A percentile compares a stretch with the other conserved stretches of the same genome.
Evolutionary conservation across 1,284 basidiomycete genomes (phyloP).

Genomic region (Exobasidium cylindrosporum): DNA sequence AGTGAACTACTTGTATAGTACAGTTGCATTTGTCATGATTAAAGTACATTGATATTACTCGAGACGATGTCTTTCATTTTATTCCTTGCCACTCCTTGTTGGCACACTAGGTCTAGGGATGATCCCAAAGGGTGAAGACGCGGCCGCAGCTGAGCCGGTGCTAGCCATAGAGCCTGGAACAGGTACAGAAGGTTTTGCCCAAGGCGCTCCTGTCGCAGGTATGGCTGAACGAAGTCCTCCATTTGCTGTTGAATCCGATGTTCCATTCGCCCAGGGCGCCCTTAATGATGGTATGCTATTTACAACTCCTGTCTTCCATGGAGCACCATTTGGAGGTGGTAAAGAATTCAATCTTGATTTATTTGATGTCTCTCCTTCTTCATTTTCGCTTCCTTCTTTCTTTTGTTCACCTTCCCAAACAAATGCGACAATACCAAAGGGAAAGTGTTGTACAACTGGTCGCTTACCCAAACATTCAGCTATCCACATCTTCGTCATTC

Average conservation of each 20-base stretch:
- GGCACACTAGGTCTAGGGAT: slow-evolving; percentile 7
- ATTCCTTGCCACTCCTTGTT: background rate
- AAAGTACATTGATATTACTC: background rate
- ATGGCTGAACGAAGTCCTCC: background rate
- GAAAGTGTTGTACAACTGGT: slow-evolving; percentile 94
- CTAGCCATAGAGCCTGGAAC: background rate
- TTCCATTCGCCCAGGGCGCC: background rate
- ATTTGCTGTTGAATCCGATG: background rate
- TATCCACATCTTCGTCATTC: slow-evolving; percentile 93
- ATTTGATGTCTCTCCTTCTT: background rate
- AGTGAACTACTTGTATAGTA: background rate
- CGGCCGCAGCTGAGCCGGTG: slow-evolving; percentile 16
- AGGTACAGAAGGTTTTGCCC: background rate
- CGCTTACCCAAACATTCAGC: slow-evolving; percentile 90
- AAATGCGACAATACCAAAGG: slow-evolving; percentile 63
- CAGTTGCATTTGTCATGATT: background rate
- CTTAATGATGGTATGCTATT: too few species aligned
- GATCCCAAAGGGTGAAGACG: slow-evolving; percentile 16
- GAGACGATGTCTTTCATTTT: background rate
- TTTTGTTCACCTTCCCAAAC: slow-evolving; percentile 14
- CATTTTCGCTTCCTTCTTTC: background rate
- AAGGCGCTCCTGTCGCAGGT: slow-evolving; percentile 1
- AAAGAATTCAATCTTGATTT: background rate
- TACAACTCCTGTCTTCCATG: slow-evolving; percentile 3
- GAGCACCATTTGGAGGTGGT: background rate